Evolutionary conservation across 306 rosid genomes (phyloP), one percentile per base, ranked within the genome.

Genomic region (Dalbergia cochinchinensis): DNA sequence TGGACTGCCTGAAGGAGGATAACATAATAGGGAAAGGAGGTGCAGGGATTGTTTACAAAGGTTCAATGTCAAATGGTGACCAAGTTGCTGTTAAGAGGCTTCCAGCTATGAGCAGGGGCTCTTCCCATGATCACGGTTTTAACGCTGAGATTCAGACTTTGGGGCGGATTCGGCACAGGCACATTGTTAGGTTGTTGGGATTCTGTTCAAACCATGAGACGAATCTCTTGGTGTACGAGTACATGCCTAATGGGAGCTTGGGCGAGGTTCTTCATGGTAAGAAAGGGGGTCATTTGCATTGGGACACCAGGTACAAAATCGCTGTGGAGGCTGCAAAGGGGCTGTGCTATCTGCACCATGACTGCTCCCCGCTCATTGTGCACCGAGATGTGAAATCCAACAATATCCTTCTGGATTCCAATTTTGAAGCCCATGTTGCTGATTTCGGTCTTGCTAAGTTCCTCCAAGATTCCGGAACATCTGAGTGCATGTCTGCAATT

Each of bases 41-140:
- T 4, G 95, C 97, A 0, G 98, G 98, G 4, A 80, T 88, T 11
- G 98, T 94, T 26, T 94, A 89, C 85, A 91, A 94, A 7, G 95
- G 98, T 18, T 72, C 90, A 0, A 90, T 94, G 95, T 88, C 95
- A 0, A 90, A 89, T 53, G 92, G 91, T 1, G 82, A 78, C 15
- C 83, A 85, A 26, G 97, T 91, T 53, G 97, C 98, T 6, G 48
- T 86, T 67, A 71, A 89, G 75, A 79, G 97, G 88, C 50, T 91
- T 73, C 89, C 97, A 0, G 95, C 89, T n/a, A 94, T 92, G 97
- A 91, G 94, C 78, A 76, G 98, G 16, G 97, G 97, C 3, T 92
- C 97, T 8, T 91, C 99, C 22, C 95, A 94, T 72, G 97, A 94
- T 67, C 97, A 94, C 77, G 98, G 98, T 0, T 94, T 94, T 31